phyloP scores from a whole-genome alignment of 768 basidiomycete genomes.

The Coprinopsis sp. region DNA sequence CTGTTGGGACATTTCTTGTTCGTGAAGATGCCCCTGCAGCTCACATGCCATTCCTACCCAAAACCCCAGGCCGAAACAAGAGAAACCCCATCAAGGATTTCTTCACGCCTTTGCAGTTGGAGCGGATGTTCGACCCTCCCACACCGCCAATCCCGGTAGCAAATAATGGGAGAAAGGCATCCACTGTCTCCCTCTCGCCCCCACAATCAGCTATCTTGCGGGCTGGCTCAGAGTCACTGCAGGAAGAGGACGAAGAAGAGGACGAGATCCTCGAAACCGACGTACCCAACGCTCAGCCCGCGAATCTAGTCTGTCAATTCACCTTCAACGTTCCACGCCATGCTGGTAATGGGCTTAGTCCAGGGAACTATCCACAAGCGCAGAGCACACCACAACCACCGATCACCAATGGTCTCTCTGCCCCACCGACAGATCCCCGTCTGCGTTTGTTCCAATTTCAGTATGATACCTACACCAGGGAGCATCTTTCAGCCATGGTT shows the following conservation, averaged over 20 bases:
- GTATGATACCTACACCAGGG: slow-evolving; percentile 94
- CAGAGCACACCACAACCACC: slow-evolving; percentile 56
- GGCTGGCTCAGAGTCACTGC: background rate
- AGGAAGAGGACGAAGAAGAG: slow-evolving; percentile 12
- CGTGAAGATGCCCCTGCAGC: slow-evolving; percentile 58
- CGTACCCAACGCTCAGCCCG: slow-evolving; percentile 42
- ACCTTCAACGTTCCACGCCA: slow-evolving; percentile 65
- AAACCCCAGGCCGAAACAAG: slow-evolving; percentile 59
- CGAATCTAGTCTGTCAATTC: slow-evolving; percentile 56
- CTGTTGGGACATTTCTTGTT: slow-evolving; percentile 70
- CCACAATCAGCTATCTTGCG: slow-evolving; percentile 9
- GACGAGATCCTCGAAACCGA: slow-evolving; percentile 49
- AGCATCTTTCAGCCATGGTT: slow-evolving; percentile 89
- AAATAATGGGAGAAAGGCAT: slow-evolving; percentile 11
- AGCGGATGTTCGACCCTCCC: slow-evolving; percentile 92
- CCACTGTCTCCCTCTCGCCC: slow-evolving; percentile 13
- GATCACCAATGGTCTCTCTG: slow-evolving; percentile 21
- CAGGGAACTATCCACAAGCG: slow-evolving; percentile 42
- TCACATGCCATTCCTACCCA: slow-evolving; percentile 46
- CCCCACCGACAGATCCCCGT: slow-evolving; percentile 60
- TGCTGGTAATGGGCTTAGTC: slow-evolving; percentile 24
- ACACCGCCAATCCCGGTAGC: slow-evolving; percentile 53
- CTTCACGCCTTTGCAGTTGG: slow-evolving; percentile 83
- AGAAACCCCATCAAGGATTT: slow-evolving; percentile 70
- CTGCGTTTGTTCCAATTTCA: slow-evolving; percentile 88